Evolutionary conservation across 2,329 filamentous ascomycete species (phyloP).

Genomic region (Fusarium austroafricanum): DNA sequence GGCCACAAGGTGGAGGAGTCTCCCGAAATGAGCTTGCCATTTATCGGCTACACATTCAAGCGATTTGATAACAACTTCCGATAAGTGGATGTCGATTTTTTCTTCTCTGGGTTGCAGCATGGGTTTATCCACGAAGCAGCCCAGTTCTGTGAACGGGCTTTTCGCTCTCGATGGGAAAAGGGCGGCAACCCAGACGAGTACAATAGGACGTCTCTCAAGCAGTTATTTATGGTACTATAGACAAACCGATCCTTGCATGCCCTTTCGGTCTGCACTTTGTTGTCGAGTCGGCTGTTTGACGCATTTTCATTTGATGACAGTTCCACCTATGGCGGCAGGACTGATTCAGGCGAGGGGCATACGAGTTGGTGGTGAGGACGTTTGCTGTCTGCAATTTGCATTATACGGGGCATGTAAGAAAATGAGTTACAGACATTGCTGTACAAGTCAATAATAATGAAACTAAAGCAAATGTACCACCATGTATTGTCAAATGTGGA

Average conservation of each 20-base stretch:
- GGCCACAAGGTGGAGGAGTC: constrained; percentile 77
- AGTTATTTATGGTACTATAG: constrained; percentile 11
- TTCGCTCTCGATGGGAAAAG: constrained; percentile 1
- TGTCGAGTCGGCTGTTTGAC: constrained; percentile 11
- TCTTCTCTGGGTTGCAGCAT: constrained; percentile 2
- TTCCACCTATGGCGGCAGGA: constrained; percentile 13
- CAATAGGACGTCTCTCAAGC: constrained; percentile 1
- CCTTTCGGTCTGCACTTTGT: not conserved
- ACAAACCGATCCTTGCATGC: constrained; percentile 14
- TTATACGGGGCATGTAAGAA: constrained; percentile 40
- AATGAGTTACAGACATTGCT: constrained; percentile 36
- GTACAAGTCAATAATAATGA: constrained; percentile 34
- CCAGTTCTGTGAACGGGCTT: constrained; percentile 39
- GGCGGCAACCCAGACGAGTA: constrained; percentile 9
- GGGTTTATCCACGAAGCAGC: constrained; percentile 3
- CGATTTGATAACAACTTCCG: constrained; percentile 83
- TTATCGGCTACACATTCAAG: constrained; percentile 79
- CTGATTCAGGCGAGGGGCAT: constrained; percentile 28
- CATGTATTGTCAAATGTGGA: not conserved
- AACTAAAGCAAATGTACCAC: not conserved
- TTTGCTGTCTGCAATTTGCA: constrained; percentile 34
- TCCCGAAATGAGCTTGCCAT: constrained; percentile 94
- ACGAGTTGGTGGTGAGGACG: constrained; percentile 25
- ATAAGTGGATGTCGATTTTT: constrained; percentile 47
- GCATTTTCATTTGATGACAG: constrained; percentile 8